Conservation (phyloP, 1,284 basidiomycete species). For the Phaffia rhodozyma region DNA sequence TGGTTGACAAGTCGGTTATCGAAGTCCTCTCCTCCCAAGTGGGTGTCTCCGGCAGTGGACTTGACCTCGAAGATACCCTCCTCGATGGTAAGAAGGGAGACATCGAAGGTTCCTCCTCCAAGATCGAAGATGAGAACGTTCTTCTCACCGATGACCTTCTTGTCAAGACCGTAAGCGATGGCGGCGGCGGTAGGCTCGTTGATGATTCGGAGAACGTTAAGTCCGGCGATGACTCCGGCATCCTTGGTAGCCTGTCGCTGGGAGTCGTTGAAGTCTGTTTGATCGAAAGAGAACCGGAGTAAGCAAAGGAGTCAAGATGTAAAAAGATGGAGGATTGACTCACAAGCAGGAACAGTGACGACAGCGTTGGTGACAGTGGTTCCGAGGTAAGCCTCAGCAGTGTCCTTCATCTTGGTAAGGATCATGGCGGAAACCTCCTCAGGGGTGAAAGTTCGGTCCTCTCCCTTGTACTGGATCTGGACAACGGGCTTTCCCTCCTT, state of each 20-base stretch:
- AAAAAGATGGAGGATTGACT: neutral
- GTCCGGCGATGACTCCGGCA: slow-evolving; percentile 75
- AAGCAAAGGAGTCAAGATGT: too few species aligned
- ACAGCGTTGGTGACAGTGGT: slow-evolving; percentile 72
- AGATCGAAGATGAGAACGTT: slow-evolving; percentile 97
- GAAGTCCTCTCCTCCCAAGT: slow-evolving; percentile 98
- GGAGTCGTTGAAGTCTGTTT: slow-evolving; percentile 96
- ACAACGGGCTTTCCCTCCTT: slow-evolving; percentile 78
- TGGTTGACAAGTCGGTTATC: slow-evolving; percentile 97
- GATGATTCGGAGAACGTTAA: slow-evolving; percentile 91
- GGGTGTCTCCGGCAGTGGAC: slow-evolving; percentile 94
- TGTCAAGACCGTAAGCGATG: slow-evolving; percentile 78
- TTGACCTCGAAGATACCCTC: slow-evolving; percentile 99
- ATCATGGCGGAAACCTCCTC: slow-evolving; percentile 98
- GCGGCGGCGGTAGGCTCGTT: slow-evolving; percentile 93
- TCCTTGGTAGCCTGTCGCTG: slow-evolving; percentile 94
- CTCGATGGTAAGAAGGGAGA: slow-evolving; percentile 92
- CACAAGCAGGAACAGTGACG: slow-evolving; percentile 47
- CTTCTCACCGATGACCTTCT: slow-evolving; percentile 56
- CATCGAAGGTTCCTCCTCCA: slow-evolving; percentile 98
- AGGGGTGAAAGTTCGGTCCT: slow-evolving; percentile 77
- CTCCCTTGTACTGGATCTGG: slow-evolving; percentile 71
- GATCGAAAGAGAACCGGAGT: slow-evolving; percentile 49
- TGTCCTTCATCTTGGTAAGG: slow-evolving; percentile 95
- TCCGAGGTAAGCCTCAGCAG: slow-evolving; percentile 87